Conservation (phyloP, 129 eudicot genomes). For the Lactuca saligna region DNA sequence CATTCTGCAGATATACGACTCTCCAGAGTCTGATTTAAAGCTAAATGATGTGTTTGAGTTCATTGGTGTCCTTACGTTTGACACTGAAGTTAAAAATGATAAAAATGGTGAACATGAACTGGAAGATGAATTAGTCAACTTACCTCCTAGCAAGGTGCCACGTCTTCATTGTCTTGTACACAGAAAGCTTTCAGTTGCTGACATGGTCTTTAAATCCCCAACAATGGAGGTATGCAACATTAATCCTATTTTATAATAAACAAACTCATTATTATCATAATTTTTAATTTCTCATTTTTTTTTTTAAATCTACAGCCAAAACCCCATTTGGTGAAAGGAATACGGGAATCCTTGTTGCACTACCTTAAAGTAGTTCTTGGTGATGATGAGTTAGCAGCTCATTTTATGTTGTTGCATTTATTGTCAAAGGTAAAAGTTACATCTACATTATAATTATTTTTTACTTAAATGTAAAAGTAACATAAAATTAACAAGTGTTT, state of each 20-base stretch:
- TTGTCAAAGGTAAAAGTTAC: slow-evolving; percentile 55
- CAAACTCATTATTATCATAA: neutral
- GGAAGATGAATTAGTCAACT: slow-evolving; percentile 47
- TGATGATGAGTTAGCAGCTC: slow-evolving; percentile 82
- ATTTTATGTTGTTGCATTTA: slow-evolving; percentile 78
- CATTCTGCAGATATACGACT: slow-evolving; percentile 68
- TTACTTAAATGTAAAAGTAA: neutral
- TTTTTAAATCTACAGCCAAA: slow-evolving; percentile 44
- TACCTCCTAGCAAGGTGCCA: slow-evolving; percentile 85
- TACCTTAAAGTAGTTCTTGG: slow-evolving; percentile 82
- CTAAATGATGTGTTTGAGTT: slow-evolving; percentile 94
- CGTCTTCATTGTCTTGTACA: slow-evolving; percentile 84
- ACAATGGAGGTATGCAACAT: slow-evolving; percentile 56
- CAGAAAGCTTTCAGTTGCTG: slow-evolving; percentile 60
- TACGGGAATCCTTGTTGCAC: slow-evolving; percentile 66
- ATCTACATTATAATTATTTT: neutral
- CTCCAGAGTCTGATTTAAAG: slow-evolving; percentile 77
- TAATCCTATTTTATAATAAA: neutral
- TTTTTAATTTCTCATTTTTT: neutral
- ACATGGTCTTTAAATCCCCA: slow-evolving; percentile 48
- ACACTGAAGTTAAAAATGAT: slow-evolving; percentile 48
- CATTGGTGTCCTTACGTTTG: slow-evolving; percentile 80
- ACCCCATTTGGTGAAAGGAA: slow-evolving; percentile 46
- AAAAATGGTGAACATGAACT: slow-evolving; percentile 49
- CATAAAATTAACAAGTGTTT: neutral